Percentiles rank a stretch among this genome's conserved stretches.
phyloP scores from a whole-genome alignment of 78 protist species.

The Dictyostelium citrinum region DNA sequence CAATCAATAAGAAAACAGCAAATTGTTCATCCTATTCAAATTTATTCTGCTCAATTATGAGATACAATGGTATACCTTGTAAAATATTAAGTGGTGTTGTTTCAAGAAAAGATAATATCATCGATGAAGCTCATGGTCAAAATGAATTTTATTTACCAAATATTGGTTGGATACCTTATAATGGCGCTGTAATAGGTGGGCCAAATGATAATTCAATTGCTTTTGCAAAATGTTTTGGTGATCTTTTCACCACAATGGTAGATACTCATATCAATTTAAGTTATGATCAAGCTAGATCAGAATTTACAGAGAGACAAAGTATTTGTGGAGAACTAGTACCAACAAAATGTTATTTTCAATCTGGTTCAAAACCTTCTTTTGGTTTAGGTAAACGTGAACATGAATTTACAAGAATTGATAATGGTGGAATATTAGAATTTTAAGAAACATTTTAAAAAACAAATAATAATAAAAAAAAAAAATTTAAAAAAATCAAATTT shows the following conservation, averaged over 20 bases:
- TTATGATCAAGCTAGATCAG: background rate
- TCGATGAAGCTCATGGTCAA: background rate
- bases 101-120: background rate
- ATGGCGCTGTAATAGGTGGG: background rate
- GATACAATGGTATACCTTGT: background rate
- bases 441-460: background rate
- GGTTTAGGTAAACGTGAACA: background rate
- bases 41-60: background rate
- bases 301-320: background rate
- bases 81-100: background rate
- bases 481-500: too few relatives aligned
- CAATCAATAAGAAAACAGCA: background rate
- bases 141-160: background rate
- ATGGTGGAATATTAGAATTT: background rate
- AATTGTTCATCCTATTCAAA: constrained; percentile 12
- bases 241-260: background rate
- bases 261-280: background rate
- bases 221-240: background rate
- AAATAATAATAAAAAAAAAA: too few relatives aligned
- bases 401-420: background rate
- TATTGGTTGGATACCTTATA: constrained; percentile 16
- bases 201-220: background rate
- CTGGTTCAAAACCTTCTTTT: background rate
- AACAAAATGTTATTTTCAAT: background rate
- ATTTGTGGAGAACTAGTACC: background rate